A percentile compares a stretch with the other conserved stretches of the same genome.
Conservation (phyloP, 495 filamentous ascomycete genomes). For the Xylaria sp. region DNA sequence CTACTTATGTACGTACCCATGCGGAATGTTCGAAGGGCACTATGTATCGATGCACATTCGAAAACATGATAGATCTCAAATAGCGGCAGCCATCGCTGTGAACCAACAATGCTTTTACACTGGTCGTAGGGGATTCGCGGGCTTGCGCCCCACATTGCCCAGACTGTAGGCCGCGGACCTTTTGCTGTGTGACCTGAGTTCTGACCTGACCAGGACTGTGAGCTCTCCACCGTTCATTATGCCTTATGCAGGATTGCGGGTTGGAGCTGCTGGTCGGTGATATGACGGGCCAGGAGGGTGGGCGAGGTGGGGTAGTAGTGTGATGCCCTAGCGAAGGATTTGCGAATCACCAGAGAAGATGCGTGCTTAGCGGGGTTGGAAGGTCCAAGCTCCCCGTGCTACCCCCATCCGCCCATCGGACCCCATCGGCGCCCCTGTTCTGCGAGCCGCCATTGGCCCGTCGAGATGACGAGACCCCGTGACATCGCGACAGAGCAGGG, state of each 20-base stretch:
- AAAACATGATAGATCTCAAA: constrained; percentile 3
- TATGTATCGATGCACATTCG: neutral
- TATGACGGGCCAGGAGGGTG: constrained; percentile 16
- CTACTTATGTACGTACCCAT: too few relatives aligned
- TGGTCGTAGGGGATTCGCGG: neutral
- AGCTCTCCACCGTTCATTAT: constrained; percentile 16
- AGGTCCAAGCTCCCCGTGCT: constrained; percentile 25
- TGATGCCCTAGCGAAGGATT: constrained; percentile 18
- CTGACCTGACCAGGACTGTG: neutral
- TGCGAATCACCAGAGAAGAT: constrained; percentile 10
- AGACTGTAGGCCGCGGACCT: neutral
- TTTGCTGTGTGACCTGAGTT: constrained; percentile 9
- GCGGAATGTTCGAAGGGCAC: neutral
- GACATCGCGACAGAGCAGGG: constrained; percentile 29
- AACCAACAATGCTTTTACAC: neutral
- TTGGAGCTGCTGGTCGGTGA: constrained; percentile 9
- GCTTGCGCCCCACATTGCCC: constrained; percentile 7
- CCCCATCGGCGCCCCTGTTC: constrained; percentile 1
- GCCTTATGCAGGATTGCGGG: constrained; percentile 11
- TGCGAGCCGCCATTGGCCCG: constrained; percentile 12
- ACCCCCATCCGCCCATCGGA: neutral
- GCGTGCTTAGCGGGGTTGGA: constrained; percentile 21
- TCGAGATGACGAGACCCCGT: constrained; percentile 23
- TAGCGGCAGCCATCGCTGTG: constrained; percentile 1
- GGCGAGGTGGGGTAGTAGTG: constrained; percentile 5